Conservation (phyloP, 495 filamentous ascomycete species). For the Penicillium psychrofluorescens region DNA sequence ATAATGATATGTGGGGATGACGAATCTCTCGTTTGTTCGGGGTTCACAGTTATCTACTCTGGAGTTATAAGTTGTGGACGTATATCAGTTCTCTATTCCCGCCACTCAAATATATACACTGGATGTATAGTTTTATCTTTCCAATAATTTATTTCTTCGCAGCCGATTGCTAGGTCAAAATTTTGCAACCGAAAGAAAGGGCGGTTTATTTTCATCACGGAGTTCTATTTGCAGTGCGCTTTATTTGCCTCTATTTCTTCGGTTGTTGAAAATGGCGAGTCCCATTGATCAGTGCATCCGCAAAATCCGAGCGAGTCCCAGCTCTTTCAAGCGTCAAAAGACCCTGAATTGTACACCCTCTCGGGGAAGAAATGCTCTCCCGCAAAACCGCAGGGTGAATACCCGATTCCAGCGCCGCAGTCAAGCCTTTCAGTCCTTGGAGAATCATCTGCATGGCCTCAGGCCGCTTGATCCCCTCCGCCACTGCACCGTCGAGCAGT, state of each 20-base stretch:
- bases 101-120: slow-evolving; percentile 1
- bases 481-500: slow-evolving; percentile 32
- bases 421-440: slow-evolving; percentile 24
- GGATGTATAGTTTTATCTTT: slow-evolving; percentile 3
- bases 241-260: slow-evolving; percentile 5
- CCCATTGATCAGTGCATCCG: slow-evolving; percentile 17
- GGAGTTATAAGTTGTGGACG: background rate
- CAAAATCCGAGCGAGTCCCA: slow-evolving; percentile 18
- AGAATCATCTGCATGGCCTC: slow-evolving; percentile 29
- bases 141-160: background rate
- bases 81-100: background rate
- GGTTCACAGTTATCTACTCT: background rate
- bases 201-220: too few relatives aligned
- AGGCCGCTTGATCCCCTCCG: slow-evolving; percentile 23
- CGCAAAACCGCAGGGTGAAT: slow-evolving; percentile 25
- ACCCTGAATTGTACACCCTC: slow-evolving; percentile 30
- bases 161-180: too few relatives aligned
- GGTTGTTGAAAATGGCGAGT: slow-evolving; percentile 16
- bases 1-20: slow-evolving; percentile 51
- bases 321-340: slow-evolving; percentile 25
- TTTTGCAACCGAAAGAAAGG: too few relatives aligned
- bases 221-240: too few relatives aligned
- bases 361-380: slow-evolving; percentile 31
- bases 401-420: slow-evolving; percentile 22
- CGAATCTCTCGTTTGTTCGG: background rate